Conservation (phyloP, 345 rosid genomes). For the Gossypium raimondii region DNA sequence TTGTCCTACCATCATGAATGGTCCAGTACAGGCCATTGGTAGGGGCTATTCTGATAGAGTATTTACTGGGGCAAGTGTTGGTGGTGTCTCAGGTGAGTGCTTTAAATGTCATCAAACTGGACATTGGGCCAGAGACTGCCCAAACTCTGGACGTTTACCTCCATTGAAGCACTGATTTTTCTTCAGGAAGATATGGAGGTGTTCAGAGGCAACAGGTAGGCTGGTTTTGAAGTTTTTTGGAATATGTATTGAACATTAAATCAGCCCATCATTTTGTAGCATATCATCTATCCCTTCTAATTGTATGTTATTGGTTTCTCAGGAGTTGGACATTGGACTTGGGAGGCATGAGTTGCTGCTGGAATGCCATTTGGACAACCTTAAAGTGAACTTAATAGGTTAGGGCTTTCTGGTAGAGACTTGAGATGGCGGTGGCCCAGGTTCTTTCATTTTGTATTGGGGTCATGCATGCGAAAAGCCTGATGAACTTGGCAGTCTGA, state of each 20-base stretch:
- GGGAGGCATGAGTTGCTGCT: background rate
- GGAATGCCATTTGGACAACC: background rate
- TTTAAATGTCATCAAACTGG: conserved; percentile 58
- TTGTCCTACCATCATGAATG: conserved; percentile 65
- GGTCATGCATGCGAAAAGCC: background rate
- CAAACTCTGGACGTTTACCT: conserved; percentile 29
- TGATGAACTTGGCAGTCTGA: background rate
- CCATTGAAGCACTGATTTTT: conserved; percentile 28
- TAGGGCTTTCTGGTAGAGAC: background rate
- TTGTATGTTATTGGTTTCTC: background rate
- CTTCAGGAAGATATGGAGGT: conserved; percentile 47
- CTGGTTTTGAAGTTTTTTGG: conserved; percentile 30
- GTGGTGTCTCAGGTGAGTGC: conserved; percentile 35
- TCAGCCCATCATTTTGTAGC: background rate
- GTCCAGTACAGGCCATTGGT: conserved; percentile 38
- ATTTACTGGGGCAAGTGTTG: conserved; percentile 29
- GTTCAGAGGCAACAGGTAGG: conserved; percentile 45
- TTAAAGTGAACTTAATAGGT: background rate
- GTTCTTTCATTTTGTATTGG: background rate
- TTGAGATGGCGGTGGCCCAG: no score
- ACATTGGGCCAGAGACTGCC: conserved; percentile 70
- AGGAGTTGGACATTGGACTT: background rate
- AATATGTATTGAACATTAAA: background rate
- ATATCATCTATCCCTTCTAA: background rate
- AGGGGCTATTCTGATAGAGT: conserved; percentile 29